Evolutionary conservation across 352 stramenopile species (phyloP), one percentile per base, ranked within the genome.

Genomic region (Globisporangium polare): DNA sequence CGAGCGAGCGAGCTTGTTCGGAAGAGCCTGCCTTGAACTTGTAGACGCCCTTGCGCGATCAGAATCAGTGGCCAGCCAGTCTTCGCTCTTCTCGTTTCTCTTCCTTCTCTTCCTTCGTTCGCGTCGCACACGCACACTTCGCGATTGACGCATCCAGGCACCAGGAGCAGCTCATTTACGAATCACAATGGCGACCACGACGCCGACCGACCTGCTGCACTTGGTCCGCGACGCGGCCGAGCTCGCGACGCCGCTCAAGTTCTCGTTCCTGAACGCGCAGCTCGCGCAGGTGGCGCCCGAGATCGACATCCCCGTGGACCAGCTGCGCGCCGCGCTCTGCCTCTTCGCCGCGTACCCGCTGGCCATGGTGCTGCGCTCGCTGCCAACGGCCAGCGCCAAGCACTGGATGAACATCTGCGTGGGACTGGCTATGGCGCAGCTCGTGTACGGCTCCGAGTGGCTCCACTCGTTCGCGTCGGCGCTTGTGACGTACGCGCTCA

Each of bases 401-500:
- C 95, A 98, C 66, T 63, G 89, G 41, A 90, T 97, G 65, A 88
- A 95, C 63, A 96, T 98, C 57, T 55, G 93, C 24, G 75, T 95
- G 13, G 96, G 96, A 29, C 72, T 97, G n/a, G 95, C 93, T 51
- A 80, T 98, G 39, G 90, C 97, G 49, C 95, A 99, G 71, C 98
- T 98, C 69, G 96, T 97, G 6, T 83, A 95, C 63, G 92, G 93
- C 54, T 50, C 72, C 24, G 77, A 86, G 57, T 99, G 96, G 95
- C 92, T 99, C 56, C 95, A 98, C 77, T 98, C 97, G 53, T 75
- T 99, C 12, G 79, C 97, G 51, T 95, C 92, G 39, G 87, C 92
- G 6, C 59, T 95, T 42, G 55, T 97, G 26, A 97, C 92, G 33
- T 99, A 99, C 71, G 58, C 88, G 50, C 53, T 92, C 13, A 68